Conservation (phyloP, 2,329 filamentous ascomycete species). For the Arthrocladium fulminans region DNA sequence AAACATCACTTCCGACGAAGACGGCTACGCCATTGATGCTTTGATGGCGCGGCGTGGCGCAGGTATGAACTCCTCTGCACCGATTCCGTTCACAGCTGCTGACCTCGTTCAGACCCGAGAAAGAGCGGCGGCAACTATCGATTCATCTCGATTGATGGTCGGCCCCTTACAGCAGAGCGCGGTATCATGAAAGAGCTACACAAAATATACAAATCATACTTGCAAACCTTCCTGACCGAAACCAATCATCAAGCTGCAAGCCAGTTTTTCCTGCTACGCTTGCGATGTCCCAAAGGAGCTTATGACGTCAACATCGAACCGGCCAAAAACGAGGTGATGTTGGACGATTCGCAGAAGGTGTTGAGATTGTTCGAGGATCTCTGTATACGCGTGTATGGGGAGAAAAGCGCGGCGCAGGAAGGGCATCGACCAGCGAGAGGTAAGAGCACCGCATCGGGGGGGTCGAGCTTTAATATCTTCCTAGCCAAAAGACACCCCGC, state of each 20-base stretch:
- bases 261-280: constrained; percentile 48
- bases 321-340: constrained; percentile 54
- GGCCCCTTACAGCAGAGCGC: constrained; percentile 44
- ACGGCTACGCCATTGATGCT: constrained; percentile 9
- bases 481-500: constrained; percentile 17
- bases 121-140: constrained; percentile 32
- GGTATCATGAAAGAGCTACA: constrained; percentile 47
- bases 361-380: constrained; percentile 37
- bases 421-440: constrained; percentile 15
- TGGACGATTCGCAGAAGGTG: constrained; percentile 41
- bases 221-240: constrained; percentile 28
- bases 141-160: constrained; percentile 49
- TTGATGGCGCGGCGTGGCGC: constrained; percentile 16
- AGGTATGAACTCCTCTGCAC: not conserved
- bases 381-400: constrained; percentile 34
- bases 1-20: constrained; percentile 25
- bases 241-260: constrained; percentile 33
- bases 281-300: constrained; percentile 44
- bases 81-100: constrained; percentile 10
- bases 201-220: constrained; percentile 41
- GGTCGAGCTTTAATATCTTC: constrained; percentile 16
- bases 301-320: constrained; percentile 58
- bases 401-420: constrained; percentile 13
- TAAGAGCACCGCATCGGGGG: not conserved
- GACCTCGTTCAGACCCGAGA: constrained; percentile 28